Base-by-base conservation (phyloP, 768 basidiomycete genomes). In the Leucocoprinus leucothites region DNA sequence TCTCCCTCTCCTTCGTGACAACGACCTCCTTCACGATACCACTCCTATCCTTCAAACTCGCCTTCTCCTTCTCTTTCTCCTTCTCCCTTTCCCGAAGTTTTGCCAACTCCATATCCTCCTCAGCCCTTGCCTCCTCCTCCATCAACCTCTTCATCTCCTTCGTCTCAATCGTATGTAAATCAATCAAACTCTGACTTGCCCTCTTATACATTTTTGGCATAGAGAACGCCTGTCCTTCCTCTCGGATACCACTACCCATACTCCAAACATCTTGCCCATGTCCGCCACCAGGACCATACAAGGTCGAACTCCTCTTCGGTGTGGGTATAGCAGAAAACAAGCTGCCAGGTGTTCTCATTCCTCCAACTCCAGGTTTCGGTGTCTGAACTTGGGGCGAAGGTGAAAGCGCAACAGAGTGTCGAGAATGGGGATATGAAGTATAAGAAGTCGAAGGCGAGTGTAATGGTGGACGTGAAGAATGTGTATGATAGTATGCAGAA, bases 181-280 rank as follows among this genome's bases (percentile, higher is more conserved):
- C 79, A 49, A 86, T 66, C 78, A 88, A 79, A 63, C 87, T 89
- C 61, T 69, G 76, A 48, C 87, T 88, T 0, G 79, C 78, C 36
- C 76, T 79, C 51, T 80, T 82, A 63, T 82, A 82, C 63, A 87
- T 74, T 46, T 71, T 70, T 4, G 82, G 80, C 31, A 61, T 61
- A 28, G 53, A 50, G 59, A 48, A 51, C 56, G 8, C 52, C 19
- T 34, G 34, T n/a, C 44, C 52, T 25, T 18, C 45, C 19, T n/a
- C 24, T 22, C 28, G 66, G n/a, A 48, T 35, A 48, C 53, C 31
- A n/a, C 31, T 11, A 31, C 31, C 31, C 5, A 31, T 11, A 31
- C 38, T 38, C 16, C 38, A n/a, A 38, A 38, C 38, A 38, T 38
- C 38, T 4, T 38, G 38, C 14, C 16, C 16, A 38, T 38, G 38